Percentiles rank a stretch among this genome's conserved stretches.
phyloP scores from a whole-genome alignment of 805 yeast species.

The Zygotorulaspora danielsina region DNA sequence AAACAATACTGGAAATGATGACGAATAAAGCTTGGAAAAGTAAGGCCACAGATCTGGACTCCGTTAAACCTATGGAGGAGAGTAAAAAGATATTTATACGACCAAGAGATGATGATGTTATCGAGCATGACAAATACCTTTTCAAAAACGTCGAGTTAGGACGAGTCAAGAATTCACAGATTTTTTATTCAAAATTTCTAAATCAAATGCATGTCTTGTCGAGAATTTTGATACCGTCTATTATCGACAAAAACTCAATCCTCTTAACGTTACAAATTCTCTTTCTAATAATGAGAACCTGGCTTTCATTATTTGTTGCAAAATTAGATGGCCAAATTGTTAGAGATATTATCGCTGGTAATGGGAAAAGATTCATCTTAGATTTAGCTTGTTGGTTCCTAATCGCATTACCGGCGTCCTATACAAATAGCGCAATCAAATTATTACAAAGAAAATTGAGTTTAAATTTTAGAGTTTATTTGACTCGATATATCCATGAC shows the following conservation, averaged over 20 bases:
- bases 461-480: constrained; percentile 76
- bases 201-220: constrained; percentile 72
- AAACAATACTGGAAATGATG: constrained; percentile 7
- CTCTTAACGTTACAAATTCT: constrained; percentile 65
- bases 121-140: constrained; percentile 33
- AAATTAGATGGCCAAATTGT: constrained; percentile 90
- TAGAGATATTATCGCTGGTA: constrained; percentile 78
- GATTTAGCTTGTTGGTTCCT: constrained; percentile 84
- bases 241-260: constrained; percentile 62
- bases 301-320: constrained; percentile 80
- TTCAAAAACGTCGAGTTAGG: constrained; percentile 30
- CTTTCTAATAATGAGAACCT: constrained; percentile 76
- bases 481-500: constrained; percentile 85
- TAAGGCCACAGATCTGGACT: not conserved
- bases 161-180: constrained; percentile 23
- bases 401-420: constrained; percentile 89
- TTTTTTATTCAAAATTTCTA: constrained; percentile 59
- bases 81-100: constrained; percentile 30
- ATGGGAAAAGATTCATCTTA: constrained; percentile 65
- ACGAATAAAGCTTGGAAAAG: not conserved
- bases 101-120: constrained; percentile 30
- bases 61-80: not conserved
- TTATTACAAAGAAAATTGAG: constrained; percentile 72
- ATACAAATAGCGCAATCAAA: constrained; percentile 85
- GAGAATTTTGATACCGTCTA: constrained; percentile 74